These are phyloP conservation scores for Clathrus columnatus DNA, from an alignment of 768 basidiomycete species.

Conservation along the genomic window DNA sequence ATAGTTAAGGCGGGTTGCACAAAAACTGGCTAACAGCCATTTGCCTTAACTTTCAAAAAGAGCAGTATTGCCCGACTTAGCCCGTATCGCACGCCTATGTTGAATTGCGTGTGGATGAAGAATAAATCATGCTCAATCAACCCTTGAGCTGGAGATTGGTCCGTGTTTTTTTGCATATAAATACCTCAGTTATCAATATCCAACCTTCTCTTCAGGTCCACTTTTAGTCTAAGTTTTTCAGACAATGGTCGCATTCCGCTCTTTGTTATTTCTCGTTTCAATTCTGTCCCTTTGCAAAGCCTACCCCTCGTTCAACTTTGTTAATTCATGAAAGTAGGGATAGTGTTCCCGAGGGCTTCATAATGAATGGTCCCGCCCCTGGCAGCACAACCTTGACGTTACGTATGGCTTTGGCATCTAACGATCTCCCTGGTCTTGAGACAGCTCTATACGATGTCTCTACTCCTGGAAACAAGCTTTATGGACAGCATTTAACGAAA, in stretches of 20 bases:
- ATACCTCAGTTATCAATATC: slow-evolving; percentile 13
- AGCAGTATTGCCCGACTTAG: neutral
- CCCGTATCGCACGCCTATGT: neutral
- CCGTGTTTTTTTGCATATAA: slow-evolving; percentile 18
- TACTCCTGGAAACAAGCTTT: slow-evolving; percentile 27
- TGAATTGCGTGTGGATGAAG: neutral
- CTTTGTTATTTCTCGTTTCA: slow-evolving; percentile 2
- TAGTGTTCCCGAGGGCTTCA: slow-evolving; percentile 22
- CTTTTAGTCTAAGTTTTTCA: neutral
- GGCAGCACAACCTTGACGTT: slow-evolving; percentile 26
- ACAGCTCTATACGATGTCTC: slow-evolving; percentile 29
- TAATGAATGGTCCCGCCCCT: slow-evolving; percentile 21
- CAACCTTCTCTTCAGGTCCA: neutral
- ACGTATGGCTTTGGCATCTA: slow-evolving; percentile 29
- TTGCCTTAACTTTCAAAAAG: too few relatives aligned
- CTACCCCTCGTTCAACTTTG: neutral
- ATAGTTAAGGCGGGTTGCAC: too few relatives aligned
- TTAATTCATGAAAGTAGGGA: slow-evolving; percentile 23
- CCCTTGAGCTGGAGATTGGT: too few relatives aligned
- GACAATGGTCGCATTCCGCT: slow-evolving; percentile 1
- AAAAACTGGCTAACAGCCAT: too few relatives aligned
- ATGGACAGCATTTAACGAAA: slow-evolving; percentile 30
- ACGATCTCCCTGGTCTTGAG: slow-evolving; percentile 29
- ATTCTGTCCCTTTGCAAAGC: neutral
- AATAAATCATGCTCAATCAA: neutral